phyloP scores from a whole-genome alignment of 2,329 filamentous ascomycete genomes.

The Aspergillus alliaceus region DNA sequence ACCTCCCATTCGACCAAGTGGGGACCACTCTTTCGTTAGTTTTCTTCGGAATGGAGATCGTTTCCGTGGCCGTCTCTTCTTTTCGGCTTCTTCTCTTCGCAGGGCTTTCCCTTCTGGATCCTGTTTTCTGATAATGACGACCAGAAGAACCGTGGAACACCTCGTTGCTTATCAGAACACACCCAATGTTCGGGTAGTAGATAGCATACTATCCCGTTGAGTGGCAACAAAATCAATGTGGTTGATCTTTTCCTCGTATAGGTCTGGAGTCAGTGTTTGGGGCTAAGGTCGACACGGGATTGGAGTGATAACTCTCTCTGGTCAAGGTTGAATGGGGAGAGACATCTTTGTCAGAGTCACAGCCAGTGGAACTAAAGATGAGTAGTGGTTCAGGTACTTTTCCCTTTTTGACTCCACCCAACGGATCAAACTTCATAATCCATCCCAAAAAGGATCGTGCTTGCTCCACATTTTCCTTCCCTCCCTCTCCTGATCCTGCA shows the following conservation, averaged over 20 bases:
- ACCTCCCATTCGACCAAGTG: neutral
- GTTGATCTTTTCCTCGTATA: too few relatives aligned
- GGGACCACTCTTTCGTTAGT: neutral
- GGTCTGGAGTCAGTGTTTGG: too few relatives aligned
- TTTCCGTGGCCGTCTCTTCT: neutral
- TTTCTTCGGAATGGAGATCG: neutral
- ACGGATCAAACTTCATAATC: too few relatives aligned
- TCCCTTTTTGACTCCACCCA: neutral
- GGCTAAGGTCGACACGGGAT: too few relatives aligned
- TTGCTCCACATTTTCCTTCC: neutral
- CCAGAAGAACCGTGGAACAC: neutral
- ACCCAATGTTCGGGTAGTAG: too few relatives aligned
- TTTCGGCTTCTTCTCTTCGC: neutral
- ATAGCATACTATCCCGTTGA: too few relatives aligned
- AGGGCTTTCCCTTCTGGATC: neutral
- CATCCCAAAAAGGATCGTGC: neutral
- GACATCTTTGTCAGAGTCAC: too few relatives aligned
- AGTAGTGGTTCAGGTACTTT: conserved; percentile 1
- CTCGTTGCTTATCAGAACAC: neutral
- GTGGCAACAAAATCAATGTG: too few relatives aligned
- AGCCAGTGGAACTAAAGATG: too few relatives aligned
- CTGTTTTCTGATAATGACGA: too few relatives aligned
- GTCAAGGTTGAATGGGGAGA: too few relatives aligned
- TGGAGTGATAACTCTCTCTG: too few relatives aligned
- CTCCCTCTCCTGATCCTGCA: conserved; percentile 1